These are phyloP conservation scores for Chlorella variabilis DNA, from an alignment of 163 green algal genomes.

Conservation along the genomic window DNA sequence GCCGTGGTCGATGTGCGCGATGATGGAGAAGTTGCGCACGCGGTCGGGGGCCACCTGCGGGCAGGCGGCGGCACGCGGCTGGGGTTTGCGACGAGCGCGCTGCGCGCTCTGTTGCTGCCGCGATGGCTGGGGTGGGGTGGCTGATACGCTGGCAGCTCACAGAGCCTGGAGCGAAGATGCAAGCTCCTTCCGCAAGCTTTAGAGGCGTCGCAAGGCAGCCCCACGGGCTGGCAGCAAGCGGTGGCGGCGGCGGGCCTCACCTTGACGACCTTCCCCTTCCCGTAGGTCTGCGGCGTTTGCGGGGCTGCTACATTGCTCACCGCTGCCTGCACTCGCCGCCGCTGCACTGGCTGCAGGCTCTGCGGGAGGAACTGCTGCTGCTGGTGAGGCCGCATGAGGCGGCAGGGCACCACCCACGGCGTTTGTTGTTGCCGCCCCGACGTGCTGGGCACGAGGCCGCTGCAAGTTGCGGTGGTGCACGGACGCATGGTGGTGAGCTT, in stretches of 20 bases:
- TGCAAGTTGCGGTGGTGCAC: background rate
- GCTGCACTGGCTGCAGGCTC: background rate
- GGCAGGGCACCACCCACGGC: background rate
- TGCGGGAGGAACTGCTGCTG: conserved; percentile 6
- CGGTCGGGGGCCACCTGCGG: conserved; percentile 54
- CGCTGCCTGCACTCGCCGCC: background rate
- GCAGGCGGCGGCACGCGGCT: background rate
- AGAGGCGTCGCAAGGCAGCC: background rate
- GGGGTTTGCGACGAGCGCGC: too few species aligned
- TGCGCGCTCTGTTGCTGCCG: too few species aligned
- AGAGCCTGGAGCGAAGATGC: background rate
- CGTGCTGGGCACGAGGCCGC: background rate
- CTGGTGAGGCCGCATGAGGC: background rate
- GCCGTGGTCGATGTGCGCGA: conserved; percentile 98
- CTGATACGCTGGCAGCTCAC: too few species aligned
- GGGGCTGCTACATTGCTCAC: background rate
- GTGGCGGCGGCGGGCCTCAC: background rate
- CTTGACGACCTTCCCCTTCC: conserved; percentile 7
- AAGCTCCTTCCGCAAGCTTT: too few species aligned
- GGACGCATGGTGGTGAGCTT: too few species aligned
- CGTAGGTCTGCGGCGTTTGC: conserved; percentile 6
- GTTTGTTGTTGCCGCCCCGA: conserved; percentile 5
- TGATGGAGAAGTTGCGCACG: conserved; percentile 97
- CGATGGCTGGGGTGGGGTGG: too few species aligned
- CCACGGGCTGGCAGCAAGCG: background rate